phyloP scores from a whole-genome alignment of 2,329 filamentous ascomycete genomes.

The Claviceps pazoutovae region DNA sequence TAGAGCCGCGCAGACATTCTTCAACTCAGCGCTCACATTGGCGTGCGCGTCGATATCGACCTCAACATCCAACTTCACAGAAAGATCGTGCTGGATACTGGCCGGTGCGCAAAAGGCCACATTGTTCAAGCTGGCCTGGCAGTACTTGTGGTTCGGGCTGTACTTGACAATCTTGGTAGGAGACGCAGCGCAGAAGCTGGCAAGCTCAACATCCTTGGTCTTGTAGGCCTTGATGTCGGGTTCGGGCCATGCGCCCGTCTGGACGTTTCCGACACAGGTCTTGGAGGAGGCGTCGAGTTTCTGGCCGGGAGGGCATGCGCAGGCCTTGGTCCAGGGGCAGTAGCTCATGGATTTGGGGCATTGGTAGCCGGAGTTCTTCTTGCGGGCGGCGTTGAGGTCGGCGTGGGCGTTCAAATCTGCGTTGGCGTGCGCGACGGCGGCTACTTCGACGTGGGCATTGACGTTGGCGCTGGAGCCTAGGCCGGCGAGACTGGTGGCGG shows the following conservation, averaged over 20 bases:
- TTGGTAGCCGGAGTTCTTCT: conserved; percentile 11
- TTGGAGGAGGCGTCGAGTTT: conserved; percentile 20
- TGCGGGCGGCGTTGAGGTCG: conserved; percentile 10
- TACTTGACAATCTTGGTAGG: conserved; percentile 23
- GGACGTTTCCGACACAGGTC: conserved; percentile 14
- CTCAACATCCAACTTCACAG: conserved; percentile 11
- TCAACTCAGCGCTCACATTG: conserved; percentile 17
- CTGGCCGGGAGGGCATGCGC: conserved; percentile 29
- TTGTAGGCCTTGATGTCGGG: conserved; percentile 14
- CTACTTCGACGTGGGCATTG: conserved; percentile 6
- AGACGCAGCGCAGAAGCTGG: conserved; percentile 20
- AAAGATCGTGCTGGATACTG: conserved; percentile 14
- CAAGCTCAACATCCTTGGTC: conserved; percentile 15
- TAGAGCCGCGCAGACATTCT: conserved; percentile 19
- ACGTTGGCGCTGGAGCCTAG: conserved; percentile 1
- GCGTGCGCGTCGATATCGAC: conserved; percentile 10
- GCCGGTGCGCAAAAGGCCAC: conserved; percentile 21
- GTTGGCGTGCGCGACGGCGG: conserved; percentile 2
- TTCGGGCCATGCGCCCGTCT: conserved; percentile 21
- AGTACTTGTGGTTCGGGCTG: conserved; percentile 20
- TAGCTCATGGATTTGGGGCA: conserved; percentile 23
- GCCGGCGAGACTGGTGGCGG: conserved; percentile 17
- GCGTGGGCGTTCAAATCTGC: conserved; percentile 3
- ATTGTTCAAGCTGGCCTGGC: conserved; percentile 20
- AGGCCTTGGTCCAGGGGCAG: conserved; percentile 25